Evolutionary conservation across 345 rosid species (phyloP), one percentile per base, ranked within the genome.

Genomic region (Iberis pinnata): DNA sequence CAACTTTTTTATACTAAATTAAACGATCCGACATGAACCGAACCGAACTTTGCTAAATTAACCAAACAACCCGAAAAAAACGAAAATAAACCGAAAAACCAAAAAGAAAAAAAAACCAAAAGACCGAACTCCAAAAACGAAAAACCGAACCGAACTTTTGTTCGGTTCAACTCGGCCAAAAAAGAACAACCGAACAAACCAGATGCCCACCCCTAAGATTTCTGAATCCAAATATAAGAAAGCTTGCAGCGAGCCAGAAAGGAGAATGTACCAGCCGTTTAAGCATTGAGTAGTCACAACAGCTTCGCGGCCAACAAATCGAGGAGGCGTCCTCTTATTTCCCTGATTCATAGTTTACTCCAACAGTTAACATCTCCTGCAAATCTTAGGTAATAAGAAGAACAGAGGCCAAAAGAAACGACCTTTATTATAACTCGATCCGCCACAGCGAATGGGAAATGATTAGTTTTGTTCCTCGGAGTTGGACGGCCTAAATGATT

Each of bases 271-370:
- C 97, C 97, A 89, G 80, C 95, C 97, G 63, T 89, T 86, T 66
- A 89, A 76, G 88, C 97, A 89, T 54, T 89, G 97, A 24, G 97
- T 80, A 52, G 95, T 89, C 35, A 86, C 95, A 53, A 86, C 79
- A 49, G 97, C 97, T 73, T 83, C 86, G 1, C 97, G 88, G 58
- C 95, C 97, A 61, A 89, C 97, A 79, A 89, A 89, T 47, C 90
- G 89, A 69, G 75, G 76, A 1, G 97, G 97, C 25, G 94, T 89
- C 78, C 97, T 81, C 76, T 83, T 89, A 80, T 89, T 89, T 41
- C 97, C 97, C 97, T 89, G 78, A 20, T 65, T 60, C 61, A 73
- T 56, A 29, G 59, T 39, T 18, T 24, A 77, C 65, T 57, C 68
- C 14, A 52, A 56, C 47, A 16, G 43, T 67, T 43, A 62, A 20